Conservation (phyloP, 192 early-diverging fungal species). For the Funneliformis mosseae region DNA sequence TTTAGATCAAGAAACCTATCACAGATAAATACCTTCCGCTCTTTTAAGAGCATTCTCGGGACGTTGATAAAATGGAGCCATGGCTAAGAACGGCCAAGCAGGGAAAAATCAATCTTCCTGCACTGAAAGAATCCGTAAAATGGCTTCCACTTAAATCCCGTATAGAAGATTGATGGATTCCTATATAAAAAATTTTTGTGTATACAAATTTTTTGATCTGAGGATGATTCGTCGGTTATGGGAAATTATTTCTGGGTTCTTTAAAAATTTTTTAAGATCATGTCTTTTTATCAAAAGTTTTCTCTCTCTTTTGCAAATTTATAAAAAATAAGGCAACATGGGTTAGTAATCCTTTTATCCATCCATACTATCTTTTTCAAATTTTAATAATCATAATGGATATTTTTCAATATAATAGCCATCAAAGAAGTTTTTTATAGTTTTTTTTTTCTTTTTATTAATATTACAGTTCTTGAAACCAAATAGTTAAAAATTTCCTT, state of each 20-base stretch:
- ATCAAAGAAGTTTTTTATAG: not conserved
- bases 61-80: constrained; percentile 59
- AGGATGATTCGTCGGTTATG: not conserved
- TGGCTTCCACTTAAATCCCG: not conserved
- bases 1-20: not conserved
- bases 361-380: not conserved
- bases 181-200: constrained; percentile 21
- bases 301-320: not conserved
- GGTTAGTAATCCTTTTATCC: constrained; percentile 24
- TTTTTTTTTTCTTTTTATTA: no score
- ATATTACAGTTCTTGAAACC: not conserved
- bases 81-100: constrained; percentile 32
- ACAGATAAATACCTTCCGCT: constrained; percentile 67
- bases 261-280: constrained; percentile 9
- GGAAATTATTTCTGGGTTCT: not conserved
- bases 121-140: not conserved
- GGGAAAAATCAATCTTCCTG: constrained; percentile 1
- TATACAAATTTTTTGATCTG: not conserved
- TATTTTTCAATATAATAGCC: not conserved
- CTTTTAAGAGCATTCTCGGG: constrained; percentile 90
- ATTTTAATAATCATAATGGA: not conserved
- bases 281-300: not conserved
- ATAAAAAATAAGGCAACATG: constrained; percentile 22
- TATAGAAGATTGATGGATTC: not conserved
- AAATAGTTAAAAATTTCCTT: not conserved